Evolutionary conservation across 495 filamentous ascomycete species (phyloP).

Genomic region (Annulohypoxylon bovei): DNA sequence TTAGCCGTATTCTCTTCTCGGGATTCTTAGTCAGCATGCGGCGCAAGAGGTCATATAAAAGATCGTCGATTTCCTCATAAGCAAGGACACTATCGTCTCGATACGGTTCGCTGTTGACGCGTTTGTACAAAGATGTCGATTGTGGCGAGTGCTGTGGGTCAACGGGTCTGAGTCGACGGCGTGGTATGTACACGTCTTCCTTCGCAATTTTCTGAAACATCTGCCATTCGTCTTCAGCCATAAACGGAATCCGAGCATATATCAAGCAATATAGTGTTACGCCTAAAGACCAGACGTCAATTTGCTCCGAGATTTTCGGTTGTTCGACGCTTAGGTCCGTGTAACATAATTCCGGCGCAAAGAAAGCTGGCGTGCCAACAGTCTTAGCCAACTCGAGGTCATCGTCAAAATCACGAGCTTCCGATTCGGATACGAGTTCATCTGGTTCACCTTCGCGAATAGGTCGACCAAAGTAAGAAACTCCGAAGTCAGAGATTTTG

Average conservation of each 20-base stretch:
- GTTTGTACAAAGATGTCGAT: constrained; percentile 63
- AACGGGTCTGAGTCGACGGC: constrained; percentile 79
- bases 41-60: constrained; percentile 81
- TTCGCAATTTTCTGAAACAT: constrained; percentile 92
- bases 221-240: constrained; percentile 87
- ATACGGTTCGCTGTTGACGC: constrained; percentile 60
- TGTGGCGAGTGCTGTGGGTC: constrained; percentile 64
- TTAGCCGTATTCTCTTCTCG: constrained; percentile 82
- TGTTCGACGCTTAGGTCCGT: constrained; percentile 66
- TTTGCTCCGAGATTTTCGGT: constrained; percentile 69
- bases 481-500: constrained; percentile 99
- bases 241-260: constrained; percentile 91
- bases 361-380: constrained; percentile 96
- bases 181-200: constrained; percentile 87
- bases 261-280: constrained; percentile 96
- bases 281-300: constrained; percentile 97
- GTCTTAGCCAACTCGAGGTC: constrained; percentile 96
- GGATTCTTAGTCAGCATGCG: constrained; percentile 91
- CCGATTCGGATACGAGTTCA: constrained; percentile 82
- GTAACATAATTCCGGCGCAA: constrained; percentile 96
- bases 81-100: constrained; percentile 73
- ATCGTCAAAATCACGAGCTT: constrained; percentile 85
- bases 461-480: constrained; percentile 92
- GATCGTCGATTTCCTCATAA: constrained; percentile 86
- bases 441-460: constrained; percentile 79